These are phyloP conservation scores for Chrysanthemum lavandulifolium DNA, from an alignment of 129 eudicot genomes.

Conservation along the genomic window DNA sequence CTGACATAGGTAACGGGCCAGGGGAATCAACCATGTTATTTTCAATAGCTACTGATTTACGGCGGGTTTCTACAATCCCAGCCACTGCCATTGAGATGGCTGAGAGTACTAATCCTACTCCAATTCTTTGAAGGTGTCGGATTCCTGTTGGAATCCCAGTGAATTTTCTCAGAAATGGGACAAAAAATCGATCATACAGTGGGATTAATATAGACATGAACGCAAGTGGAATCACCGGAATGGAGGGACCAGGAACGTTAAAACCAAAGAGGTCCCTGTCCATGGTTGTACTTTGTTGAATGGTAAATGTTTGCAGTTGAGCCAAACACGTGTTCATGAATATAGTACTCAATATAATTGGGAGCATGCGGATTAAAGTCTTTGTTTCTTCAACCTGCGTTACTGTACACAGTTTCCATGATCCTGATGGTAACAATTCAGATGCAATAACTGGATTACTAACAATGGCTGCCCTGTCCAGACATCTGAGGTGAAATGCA, in stretches of 20 bases:
- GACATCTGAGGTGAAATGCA: slow-evolving; percentile 37
- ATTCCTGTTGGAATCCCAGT: slow-evolving; percentile 76
- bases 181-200: slow-evolving; percentile 59
- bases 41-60: slow-evolving; percentile 53
- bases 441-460: slow-evolving; percentile 29
- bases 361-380: slow-evolving; percentile 67
- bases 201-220: slow-evolving; percentile 63
- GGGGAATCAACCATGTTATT: slow-evolving; percentile 64
- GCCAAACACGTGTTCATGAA: slow-evolving; percentile 90
- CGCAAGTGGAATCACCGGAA: slow-evolving; percentile 60
- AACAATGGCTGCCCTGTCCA: slow-evolving; percentile 65
- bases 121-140: slow-evolving; percentile 66
- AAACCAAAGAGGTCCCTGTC: slow-evolving; percentile 57
- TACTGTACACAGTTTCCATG: slow-evolving; percentile 68
- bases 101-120: slow-evolving; percentile 67
- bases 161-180: slow-evolving; percentile 49
- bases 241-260: slow-evolving; percentile 63
- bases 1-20: slow-evolving; percentile 53
- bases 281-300: slow-evolving; percentile 78
- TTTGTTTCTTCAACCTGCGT: slow-evolving; percentile 82
- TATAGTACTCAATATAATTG: slow-evolving; percentile 66
- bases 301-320: slow-evolving; percentile 77
- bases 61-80: slow-evolving; percentile 62
- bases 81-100: slow-evolving; percentile 78
- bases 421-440: slow-evolving; percentile 26